Evolutionary conservation across 129 eudicot genomes (phyloP), one percentile per base, ranked within the genome.

Genomic region (Pittosporum tobira): DNA sequence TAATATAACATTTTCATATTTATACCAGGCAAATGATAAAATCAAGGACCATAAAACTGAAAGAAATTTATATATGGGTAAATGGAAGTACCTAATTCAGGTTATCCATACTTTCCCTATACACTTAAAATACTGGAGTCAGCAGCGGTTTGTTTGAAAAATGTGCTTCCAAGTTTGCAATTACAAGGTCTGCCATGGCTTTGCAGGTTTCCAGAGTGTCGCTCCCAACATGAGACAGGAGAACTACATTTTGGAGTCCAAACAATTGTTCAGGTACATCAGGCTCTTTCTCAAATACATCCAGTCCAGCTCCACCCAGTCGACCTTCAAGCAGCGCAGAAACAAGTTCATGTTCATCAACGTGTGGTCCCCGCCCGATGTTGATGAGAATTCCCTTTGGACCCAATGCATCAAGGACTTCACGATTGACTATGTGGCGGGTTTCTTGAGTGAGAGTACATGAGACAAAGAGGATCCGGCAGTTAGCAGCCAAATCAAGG

Each of bases 111-210:
- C 61, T 45, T 55, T 22, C 11, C n/a, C 46, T 0, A 68, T 37
- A 62, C 38, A 52, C 37, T 84, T 73, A 89, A 19, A 90, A 61
- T 34, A 93, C 99, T 13, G 96, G 96, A 44, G 99, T 87, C 49
- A 84, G 50, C 31, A 87, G 73, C n/a, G 96, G 99, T 57, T 77
- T 74, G 53, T 61, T 65, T 40, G 63, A 27, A 44, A 93, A 93
- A 13, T 87, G 85, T 64, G 99, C 96, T 69, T 83, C 96, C 75
- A 93, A 61, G 70, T 93, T 93, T 37, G 73, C 89, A 18, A 93
- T 65, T 31, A 93, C 99, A 75, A 93, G 94, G 46, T 93, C 91
- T 47, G 96, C 99, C 85, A 87, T 87, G n/a, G 71, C 96, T 47
- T 37, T 68, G 15, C 96, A 75, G 22, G 99, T 87, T 50, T 93